phyloP scores from a whole-genome alignment of 495 filamentous ascomycete genomes.

The Xylaria acuta region DNA sequence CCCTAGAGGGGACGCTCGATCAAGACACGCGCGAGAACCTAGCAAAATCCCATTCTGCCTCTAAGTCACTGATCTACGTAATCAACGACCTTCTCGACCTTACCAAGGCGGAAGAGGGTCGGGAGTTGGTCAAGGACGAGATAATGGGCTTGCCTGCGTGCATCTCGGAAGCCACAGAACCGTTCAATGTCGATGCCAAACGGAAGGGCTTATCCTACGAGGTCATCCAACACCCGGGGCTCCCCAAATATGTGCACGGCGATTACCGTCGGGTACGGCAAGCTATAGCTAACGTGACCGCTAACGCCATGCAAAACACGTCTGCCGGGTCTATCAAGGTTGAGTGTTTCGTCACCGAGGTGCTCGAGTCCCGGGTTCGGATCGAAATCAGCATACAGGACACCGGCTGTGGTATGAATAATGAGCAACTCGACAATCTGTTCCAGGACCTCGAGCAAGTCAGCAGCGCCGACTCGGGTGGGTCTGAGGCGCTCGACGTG shows the following conservation, averaged over 20 bases:
- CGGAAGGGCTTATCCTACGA: slow-evolving; percentile 77
- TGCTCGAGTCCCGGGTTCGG: slow-evolving; percentile 54
- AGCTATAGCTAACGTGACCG: slow-evolving; percentile 79
- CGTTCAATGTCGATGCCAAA: slow-evolving; percentile 75
- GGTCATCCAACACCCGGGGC: slow-evolving; percentile 67
- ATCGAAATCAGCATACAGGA: slow-evolving; percentile 81
- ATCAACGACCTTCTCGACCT: slow-evolving; percentile 96
- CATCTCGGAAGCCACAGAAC: slow-evolving; percentile 75
- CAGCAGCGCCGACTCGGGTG: slow-evolving; percentile 57
- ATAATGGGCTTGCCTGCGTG: slow-evolving; percentile 74
- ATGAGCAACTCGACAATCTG: slow-evolving; percentile 72
- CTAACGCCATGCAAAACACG: slow-evolving; percentile 89
- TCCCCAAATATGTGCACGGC: slow-evolving; percentile 76
- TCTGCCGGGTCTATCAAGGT: slow-evolving; percentile 70
- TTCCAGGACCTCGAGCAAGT: slow-evolving; percentile 92
- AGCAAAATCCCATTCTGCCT: slow-evolving; percentile 89
- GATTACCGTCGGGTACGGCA: slow-evolving; percentile 82
- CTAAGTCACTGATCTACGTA: slow-evolving; percentile 92
- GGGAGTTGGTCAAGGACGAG: slow-evolving; percentile 81
- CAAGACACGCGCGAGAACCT: slow-evolving; percentile 87
- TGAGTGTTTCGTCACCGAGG: slow-evolving; percentile 65
- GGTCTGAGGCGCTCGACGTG: slow-evolving; percentile 43
- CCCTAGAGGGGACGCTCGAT: slow-evolving; percentile 83
- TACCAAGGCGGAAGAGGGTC: slow-evolving; percentile 86
- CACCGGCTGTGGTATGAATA: slow-evolving; percentile 79